phyloP scores from a whole-genome alignment of 164 flowering plant genomes.

The Magnolia kwangsiensis region DNA sequence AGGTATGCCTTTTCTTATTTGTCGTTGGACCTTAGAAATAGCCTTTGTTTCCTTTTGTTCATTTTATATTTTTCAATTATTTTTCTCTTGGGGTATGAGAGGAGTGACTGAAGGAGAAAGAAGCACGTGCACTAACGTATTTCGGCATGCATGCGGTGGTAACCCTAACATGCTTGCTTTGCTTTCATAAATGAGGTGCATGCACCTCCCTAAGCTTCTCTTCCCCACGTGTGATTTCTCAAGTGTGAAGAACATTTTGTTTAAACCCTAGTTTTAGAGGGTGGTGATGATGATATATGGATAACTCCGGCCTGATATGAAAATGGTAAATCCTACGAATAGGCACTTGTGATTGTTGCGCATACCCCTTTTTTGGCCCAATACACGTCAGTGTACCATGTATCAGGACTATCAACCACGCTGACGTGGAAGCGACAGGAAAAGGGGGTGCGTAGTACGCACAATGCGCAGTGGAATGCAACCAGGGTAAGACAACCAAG shows the following conservation, averaged over 20 bases:
- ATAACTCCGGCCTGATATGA: neutral
- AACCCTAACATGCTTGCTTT: neutral
- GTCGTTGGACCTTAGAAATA: neutral
- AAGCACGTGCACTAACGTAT: slow-evolving; percentile 7
- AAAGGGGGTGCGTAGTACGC: too few relatives aligned
- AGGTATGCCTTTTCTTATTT: neutral
- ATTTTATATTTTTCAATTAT: neutral
- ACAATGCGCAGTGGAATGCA: too few relatives aligned
- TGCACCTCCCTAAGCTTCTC: neutral
- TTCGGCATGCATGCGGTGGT: neutral
- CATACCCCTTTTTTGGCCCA: neutral
- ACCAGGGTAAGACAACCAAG: neutral
- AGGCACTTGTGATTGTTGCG: neutral
- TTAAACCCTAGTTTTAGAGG: neutral
- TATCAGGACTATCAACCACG: neutral
- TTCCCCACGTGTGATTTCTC: neutral
- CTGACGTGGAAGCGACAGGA: neutral
- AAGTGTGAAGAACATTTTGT: neutral
- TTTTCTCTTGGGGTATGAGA: neutral
- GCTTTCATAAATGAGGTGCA: slow-evolving; percentile 5
- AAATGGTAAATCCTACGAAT: neutral
- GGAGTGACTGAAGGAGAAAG: slow-evolving; percentile 5
- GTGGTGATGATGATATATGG: neutral
- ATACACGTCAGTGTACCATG: neutral
- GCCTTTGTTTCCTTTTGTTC: neutral